Percentiles rank a stretch among this genome's conserved stretches.
Conservation (phyloP, 2,329 filamentous ascomycete species). For the Coleophoma cylindrospora region DNA sequence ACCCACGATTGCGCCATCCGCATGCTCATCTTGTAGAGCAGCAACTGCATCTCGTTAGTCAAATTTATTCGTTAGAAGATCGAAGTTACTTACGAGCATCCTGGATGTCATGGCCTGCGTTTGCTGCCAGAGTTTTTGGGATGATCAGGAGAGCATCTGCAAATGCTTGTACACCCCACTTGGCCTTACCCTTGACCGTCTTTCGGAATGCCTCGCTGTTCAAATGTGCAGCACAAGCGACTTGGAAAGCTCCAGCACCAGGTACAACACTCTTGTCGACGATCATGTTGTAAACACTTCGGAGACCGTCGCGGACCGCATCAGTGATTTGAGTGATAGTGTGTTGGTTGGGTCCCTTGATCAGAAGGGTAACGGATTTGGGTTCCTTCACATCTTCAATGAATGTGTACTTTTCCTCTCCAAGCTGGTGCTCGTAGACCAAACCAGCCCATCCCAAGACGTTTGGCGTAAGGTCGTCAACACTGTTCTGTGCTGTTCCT, state of each 20-base stretch:
- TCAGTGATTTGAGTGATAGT: slow-evolving; percentile 97
- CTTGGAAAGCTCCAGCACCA: slow-evolving; percentile 91
- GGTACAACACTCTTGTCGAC: slow-evolving; percentile 96
- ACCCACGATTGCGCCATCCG: slow-evolving; percentile 80
- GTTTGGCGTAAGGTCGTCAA: slow-evolving; percentile 84
- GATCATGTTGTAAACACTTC: slow-evolving; percentile 99
- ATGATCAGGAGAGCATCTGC: slow-evolving; percentile 93
- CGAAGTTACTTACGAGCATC: slow-evolving; percentile 68
- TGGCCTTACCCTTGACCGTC: slow-evolving; percentile 95
- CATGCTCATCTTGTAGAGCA: slow-evolving; percentile 77
- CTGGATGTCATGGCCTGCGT: slow-evolving; percentile 94
- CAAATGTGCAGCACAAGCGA: slow-evolving; percentile 83
- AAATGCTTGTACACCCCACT: slow-evolving; percentile 92
- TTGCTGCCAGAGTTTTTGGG: slow-evolving; percentile 94
- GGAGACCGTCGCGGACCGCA: slow-evolving; percentile 87
- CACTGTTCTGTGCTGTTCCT: slow-evolving; percentile 88
- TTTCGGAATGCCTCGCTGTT: slow-evolving; percentile 82
- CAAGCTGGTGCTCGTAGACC: slow-evolving; percentile 95
- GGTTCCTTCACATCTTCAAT: slow-evolving; percentile 98
- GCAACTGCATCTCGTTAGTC: slow-evolving; percentile 55
- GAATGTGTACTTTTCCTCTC: slow-evolving; percentile 99
- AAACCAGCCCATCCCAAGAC: slow-evolving; percentile 92
- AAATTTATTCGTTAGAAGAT: slow-evolving; percentile 4
- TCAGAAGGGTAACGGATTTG: slow-evolving; percentile 94
- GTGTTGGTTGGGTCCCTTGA: slow-evolving; percentile 96